Evolutionary conservation across 345 rosid genomes (phyloP), one percentile per base, ranked within the genome.

Genomic region (Cardamine occulta): DNA sequence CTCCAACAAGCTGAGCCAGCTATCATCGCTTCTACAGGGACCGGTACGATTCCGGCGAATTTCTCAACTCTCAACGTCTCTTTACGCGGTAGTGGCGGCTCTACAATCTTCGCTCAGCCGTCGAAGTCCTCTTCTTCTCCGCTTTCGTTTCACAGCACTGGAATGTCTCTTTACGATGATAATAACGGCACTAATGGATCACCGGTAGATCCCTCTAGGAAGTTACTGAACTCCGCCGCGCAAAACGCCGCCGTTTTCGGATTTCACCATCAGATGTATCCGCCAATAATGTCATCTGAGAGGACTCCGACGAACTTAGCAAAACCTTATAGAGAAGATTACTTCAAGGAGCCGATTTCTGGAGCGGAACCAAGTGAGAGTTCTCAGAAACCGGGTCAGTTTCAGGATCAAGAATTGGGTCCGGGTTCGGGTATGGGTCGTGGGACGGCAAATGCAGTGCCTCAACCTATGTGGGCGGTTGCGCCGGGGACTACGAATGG

Each of bases 31-130:
- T 78, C 93, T 45, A 91, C 97, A 1, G 94, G 97, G 0, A 89
- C 97, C 14, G 97, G 97, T 7, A 89, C 97, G 2, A 88, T 91
- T 29, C 97, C 97, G 18, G 97, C 97, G 19, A 91, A 91, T 73
- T 91, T 89, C 86, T 87, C 97, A 1, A 81, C 93, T 0, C 85
- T 91, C 2, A 91, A 85, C 73, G 90, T 88, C 6, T 86, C 91
- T 3, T 77, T 91, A 47, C 93, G 95, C 6, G 83, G 90, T 60
- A 68, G 88, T 7, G 89, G 89, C 4, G 92, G 97, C 35, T 65
- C 89, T 2, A 84, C 89, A 2, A 42, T 87, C 58, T 86, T 90
- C 11, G 82, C 87, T 15, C 86, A 88, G 45, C 45, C 85, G 14
- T 88, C 90, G 0, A 90, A 87, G 69, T 82, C 92, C 12, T 83